phyloP scores from a whole-genome alignment of 2,329 filamentous ascomycete genomes.

The Aspergillus vadensis region DNA sequence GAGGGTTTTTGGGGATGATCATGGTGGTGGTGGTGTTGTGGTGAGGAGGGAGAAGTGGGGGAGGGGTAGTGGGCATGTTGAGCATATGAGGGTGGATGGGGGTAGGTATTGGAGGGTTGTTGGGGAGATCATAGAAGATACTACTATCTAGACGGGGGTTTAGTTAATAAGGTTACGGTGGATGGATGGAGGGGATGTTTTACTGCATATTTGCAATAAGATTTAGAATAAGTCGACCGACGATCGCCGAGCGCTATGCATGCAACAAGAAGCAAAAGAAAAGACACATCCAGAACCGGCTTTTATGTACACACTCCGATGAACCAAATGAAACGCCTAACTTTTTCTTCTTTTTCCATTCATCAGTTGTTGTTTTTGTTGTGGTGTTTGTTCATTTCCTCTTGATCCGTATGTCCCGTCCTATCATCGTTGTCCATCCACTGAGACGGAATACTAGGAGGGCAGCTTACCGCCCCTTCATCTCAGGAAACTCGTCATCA shows the following conservation, averaged over 20 bases:
- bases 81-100: conserved; percentile 42
- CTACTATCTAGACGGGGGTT: too few relatives aligned
- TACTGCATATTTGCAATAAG: background rate
- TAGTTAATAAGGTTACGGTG: too few relatives aligned
- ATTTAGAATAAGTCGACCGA: conserved; percentile 11
- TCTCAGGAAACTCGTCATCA: conserved; percentile 83
- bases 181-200: background rate
- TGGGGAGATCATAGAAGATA: conserved; percentile 1
- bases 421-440: background rate
- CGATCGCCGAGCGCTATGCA: conserved; percentile 29
- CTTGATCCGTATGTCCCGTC: too few relatives aligned
- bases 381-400: background rate
- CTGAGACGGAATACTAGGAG: background rate
- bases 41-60: conserved; percentile 41
- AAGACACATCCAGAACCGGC: background rate
- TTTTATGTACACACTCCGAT: background rate
- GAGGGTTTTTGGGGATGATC: conserved; percentile 24
- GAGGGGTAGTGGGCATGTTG: conserved; percentile 40
- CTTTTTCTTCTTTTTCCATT: conserved; percentile 1
- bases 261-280: conserved; percentile 20
- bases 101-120: conserved; percentile 45
- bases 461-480: conserved; percentile 35
- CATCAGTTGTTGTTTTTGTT: background rate
- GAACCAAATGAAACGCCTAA: conserved; percentile 5
- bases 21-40: conserved; percentile 23